phyloP scores from a whole-genome alignment of 345 rosid species.

The Combretum micranthum region DNA sequence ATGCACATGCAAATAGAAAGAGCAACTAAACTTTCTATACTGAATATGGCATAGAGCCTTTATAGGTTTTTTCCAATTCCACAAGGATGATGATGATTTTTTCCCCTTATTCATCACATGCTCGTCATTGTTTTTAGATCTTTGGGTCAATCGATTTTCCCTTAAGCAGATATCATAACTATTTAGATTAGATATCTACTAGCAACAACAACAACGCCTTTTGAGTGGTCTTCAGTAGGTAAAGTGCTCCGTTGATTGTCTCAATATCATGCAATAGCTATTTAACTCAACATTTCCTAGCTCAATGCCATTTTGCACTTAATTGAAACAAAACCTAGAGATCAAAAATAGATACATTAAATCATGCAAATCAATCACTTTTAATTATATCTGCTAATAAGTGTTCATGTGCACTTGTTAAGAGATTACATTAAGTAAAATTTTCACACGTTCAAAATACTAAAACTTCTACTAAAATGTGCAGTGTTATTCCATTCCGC shows the following conservation, averaged over 20 bases:
- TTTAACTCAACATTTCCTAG: constrained; percentile 19
- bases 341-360: neutral
- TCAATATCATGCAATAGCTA: constrained; percentile 69
- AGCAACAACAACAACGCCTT: constrained; percentile 32
- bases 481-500: too few species aligned
- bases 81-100: constrained; percentile 31
- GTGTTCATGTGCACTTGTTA: too few species aligned
- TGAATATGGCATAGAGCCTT: constrained; percentile 64
- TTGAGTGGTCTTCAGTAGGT: constrained; percentile 33
- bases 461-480: too few species aligned
- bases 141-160: constrained; percentile 21
- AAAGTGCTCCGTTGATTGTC: constrained; percentile 67
- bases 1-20: constrained; percentile 69
- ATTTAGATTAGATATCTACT: constrained; percentile 29
- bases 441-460: too few species aligned
- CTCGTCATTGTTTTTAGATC: constrained; percentile 14
- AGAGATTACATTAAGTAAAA: too few species aligned
- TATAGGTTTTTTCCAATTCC: constrained; percentile 85
- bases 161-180: constrained; percentile 24
- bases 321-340: constrained; percentile 12
- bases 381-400: too few species aligned
- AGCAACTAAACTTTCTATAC: constrained; percentile 44
- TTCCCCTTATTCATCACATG: constrained; percentile 24
- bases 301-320: constrained; percentile 36
- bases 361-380: neutral